A percentile compares a stretch with the other conserved stretches of the same genome.
Evolutionary conservation across 805 yeast genomes (phyloP).

Genomic region (Wickerhamiella domercqiae): DNA sequence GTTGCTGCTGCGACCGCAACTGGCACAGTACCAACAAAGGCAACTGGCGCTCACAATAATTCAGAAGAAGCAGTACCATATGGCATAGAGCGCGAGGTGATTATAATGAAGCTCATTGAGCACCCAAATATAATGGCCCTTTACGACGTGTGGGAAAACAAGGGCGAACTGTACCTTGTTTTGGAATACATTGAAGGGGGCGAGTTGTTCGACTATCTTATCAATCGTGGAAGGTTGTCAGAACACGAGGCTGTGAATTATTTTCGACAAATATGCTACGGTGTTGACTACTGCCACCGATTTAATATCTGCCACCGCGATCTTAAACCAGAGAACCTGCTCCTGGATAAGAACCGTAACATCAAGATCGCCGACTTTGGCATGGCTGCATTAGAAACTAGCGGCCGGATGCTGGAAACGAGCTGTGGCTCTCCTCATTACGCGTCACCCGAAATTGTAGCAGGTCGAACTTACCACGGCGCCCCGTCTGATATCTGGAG

Average conservation of each 20-base stretch:
- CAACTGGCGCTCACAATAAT: conserved; percentile 24
- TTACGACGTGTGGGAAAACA: conserved; percentile 96
- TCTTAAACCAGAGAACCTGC: conserved; percentile 64
- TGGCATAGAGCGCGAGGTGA: conserved; percentile 94
- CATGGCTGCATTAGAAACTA: conserved; percentile 92
- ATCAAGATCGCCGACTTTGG: conserved; percentile 98
- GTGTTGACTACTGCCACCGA: conserved; percentile 72
- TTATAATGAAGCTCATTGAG: conserved; percentile 87
- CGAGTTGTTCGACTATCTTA: conserved; percentile 81
- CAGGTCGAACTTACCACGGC: conserved; percentile 90
- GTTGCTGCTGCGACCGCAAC: conserved; percentile 9
- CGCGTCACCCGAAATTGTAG: conserved; percentile 95
- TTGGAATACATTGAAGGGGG: conserved; percentile 96
- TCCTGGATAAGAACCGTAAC: conserved; percentile 67
- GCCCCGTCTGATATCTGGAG: conserved; percentile 98
- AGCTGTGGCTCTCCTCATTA: conserved; percentile 98
- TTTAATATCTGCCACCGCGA: conserved; percentile 82
- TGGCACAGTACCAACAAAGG: conserved; percentile 17
- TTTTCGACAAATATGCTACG: conserved; percentile 72
- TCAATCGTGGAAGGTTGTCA: conserved; percentile 73
- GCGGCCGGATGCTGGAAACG: conserved; percentile 71
- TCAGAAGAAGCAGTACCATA: conserved; percentile 36
- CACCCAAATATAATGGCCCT: conserved; percentile 88
- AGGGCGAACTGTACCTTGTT: conserved; percentile 78
- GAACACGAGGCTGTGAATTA: conserved; percentile 83